A percentile compares a stretch with the other conserved stretches of the same genome.
These are phyloP conservation scores for Lasiodiplodia sp. DNA, from an alignment of 2,329 filamentous ascomycete genomes.

Conservation along the genomic window DNA sequence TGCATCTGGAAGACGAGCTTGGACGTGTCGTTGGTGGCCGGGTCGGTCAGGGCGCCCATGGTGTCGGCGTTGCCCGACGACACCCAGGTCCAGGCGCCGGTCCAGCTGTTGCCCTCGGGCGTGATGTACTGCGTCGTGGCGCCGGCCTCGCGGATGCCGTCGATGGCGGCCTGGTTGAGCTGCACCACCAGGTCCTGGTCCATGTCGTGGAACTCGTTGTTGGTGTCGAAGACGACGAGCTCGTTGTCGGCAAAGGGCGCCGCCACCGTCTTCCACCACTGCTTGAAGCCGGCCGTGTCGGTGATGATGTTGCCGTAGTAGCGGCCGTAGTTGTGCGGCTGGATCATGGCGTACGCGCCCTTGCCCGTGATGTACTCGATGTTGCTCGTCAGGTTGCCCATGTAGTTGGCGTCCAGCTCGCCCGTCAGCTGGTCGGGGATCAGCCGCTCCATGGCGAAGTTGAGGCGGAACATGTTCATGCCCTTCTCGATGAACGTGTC, in stretches of 20 bases:
- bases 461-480: slow-evolving; percentile 65
- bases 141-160: slow-evolving; percentile 54
- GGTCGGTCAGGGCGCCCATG: slow-evolving; percentile 59
- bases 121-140: slow-evolving; percentile 63
- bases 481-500: slow-evolving; percentile 60
- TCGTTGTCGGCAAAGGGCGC: slow-evolving; percentile 49
- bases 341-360: slow-evolving; percentile 57
- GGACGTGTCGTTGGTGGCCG: slow-evolving; percentile 52
- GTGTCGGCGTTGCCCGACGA: slow-evolving; percentile 54
- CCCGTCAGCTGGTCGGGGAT: slow-evolving; percentile 58
- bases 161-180: slow-evolving; percentile 57
- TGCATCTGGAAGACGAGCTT: slow-evolving; percentile 66
- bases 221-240: slow-evolving; percentile 56
- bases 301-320: slow-evolving; percentile 57
- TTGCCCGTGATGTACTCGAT: slow-evolving; percentile 57
- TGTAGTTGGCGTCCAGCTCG: slow-evolving; percentile 52
- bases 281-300: slow-evolving; percentile 50
- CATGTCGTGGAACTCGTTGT: slow-evolving; percentile 58
- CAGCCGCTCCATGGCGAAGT: slow-evolving; percentile 66
- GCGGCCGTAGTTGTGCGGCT: slow-evolving; percentile 61
- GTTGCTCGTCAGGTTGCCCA: slow-evolving; percentile 51
- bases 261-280: slow-evolving; percentile 54
- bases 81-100: slow-evolving; percentile 58
- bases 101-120: slow-evolving; percentile 63
- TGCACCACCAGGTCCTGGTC: slow-evolving; percentile 52